phyloP scores from a whole-genome alignment of 140 eudicot species.

The Anethum foeniculum region DNA sequence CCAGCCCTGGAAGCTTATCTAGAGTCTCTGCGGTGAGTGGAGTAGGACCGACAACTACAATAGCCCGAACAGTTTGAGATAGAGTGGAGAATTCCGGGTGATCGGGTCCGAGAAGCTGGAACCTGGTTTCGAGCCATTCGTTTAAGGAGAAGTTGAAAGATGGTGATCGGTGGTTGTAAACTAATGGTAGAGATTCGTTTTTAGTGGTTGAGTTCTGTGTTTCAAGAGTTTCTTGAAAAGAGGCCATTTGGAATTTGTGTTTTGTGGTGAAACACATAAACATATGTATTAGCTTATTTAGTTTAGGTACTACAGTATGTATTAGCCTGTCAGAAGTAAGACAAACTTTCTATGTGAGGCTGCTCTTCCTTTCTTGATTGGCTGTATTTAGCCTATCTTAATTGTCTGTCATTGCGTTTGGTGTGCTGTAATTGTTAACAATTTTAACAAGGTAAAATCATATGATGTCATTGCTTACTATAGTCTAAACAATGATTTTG shows the following conservation, averaged over 20 bases:
- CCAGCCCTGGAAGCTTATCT: conserved; percentile 33
- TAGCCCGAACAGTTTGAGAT: conserved; percentile 32
- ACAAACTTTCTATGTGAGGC: background rate
- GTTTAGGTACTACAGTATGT: too few relatives aligned
- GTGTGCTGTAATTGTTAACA: background rate
- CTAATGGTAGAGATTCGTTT: conserved; percentile 13
- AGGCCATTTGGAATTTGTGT: conserved; percentile 17
- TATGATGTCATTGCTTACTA: background rate
- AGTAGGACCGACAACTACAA: conserved; percentile 32
- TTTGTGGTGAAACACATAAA: background rate
- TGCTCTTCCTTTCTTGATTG: background rate
- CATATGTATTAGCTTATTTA: background rate
- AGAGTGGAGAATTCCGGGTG: conserved; percentile 27
- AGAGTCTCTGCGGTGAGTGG: conserved; percentile 33
- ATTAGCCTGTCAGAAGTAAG: background rate
- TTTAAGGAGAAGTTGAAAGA: conserved; percentile 9
- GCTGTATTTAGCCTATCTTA: background rate
- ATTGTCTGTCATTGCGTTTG: background rate
- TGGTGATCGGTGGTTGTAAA: conserved; percentile 34
- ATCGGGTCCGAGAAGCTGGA: conserved; percentile 38
- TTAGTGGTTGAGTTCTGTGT: background rate
- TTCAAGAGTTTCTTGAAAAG: background rate
- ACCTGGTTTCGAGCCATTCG: conserved; percentile 16
- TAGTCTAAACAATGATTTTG: background rate
- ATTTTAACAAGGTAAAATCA: background rate